Conservation (phyloP, 345 rosid species). For the Nasturtium officinale region DNA sequence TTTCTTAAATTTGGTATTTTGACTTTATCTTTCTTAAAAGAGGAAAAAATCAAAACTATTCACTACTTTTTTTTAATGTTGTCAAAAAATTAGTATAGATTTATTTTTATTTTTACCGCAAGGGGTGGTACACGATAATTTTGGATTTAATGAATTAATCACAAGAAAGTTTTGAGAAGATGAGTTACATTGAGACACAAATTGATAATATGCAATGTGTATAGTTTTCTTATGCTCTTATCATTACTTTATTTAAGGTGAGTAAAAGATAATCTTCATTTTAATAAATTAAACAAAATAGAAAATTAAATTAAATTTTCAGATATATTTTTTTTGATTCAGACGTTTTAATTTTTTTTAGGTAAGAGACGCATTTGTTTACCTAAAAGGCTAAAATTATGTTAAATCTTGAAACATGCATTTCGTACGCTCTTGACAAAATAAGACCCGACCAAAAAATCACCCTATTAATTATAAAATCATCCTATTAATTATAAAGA, state of each 20-base stretch:
- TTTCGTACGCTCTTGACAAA: not conserved
- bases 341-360: no score
- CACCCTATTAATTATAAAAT: not conserved
- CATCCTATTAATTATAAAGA: not conserved
- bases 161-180: not conserved
- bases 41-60: not conserved
- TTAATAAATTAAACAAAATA: not conserved
- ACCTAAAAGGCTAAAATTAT: no score
- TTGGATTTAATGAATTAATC: not conserved
- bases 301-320: no score
- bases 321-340: no score
- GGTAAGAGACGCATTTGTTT: no score
- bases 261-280: not conserved
- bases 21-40: constrained; percentile 8
- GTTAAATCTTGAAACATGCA: not conserved
- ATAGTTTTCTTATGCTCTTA: not conserved
- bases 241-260: constrained; percentile 7
- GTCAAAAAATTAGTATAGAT: not conserved
- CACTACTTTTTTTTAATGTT: not conserved
- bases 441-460: not conserved
- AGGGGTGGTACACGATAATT: not conserved
- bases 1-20: constrained; percentile 17
- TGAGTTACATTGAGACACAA: constrained; percentile 10
- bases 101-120: not conserved
- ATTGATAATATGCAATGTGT: not conserved